Base-by-base conservation (phyloP, 768 basidiomycete species). In the Pisolithus marmoratus region DNA sequence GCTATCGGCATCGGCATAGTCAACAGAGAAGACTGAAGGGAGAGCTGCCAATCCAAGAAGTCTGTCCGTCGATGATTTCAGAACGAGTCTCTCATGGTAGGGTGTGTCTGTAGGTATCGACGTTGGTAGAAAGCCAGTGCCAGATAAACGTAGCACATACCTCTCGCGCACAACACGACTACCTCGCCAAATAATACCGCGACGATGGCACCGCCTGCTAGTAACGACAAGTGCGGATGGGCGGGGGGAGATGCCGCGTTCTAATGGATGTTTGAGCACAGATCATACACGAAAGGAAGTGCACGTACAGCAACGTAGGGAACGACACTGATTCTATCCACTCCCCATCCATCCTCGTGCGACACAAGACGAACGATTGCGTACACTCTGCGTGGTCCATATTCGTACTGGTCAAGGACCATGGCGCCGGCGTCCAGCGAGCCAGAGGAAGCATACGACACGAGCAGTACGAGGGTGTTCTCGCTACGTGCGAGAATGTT, bases 151-250 rank as follows among this genome's bases (percentile, higher is more conserved):
- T 8, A 42, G 6, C 14, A 45, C 62, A 14, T 50, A 87, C 88
- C 79, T 70, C 79, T 74, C 46, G 86, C 78, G 63, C 83, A 85
- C 11, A 90, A 72, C 5, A 84, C 83, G 19, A 89, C 80, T 2
- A 86, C 81, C 64, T 90, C 87, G 26, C 87, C 87, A 55, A 88
- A 90, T 58, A 89, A 81, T 7, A 87, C 75, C 31, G 77, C 74
- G 37, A 82, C 67, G 8, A 87, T 60, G 20, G 76, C 71, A 19
- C 85, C 87, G n/a, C 73, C 74, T n/a, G 73, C 69, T 22, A 87
- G 66, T 17, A 83, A 71, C 49, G 80, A 79, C 49, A 90, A 74
- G 42, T 83, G 76, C 36, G 88, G 85, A 60, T 87, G 87, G 54
- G 83, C 81, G 1, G 86, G 85, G 1, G 84, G 84, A 37, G 82